Base-by-base conservation (phyloP, 306 rosid genomes). In the Abrus pulchellus region DNA sequence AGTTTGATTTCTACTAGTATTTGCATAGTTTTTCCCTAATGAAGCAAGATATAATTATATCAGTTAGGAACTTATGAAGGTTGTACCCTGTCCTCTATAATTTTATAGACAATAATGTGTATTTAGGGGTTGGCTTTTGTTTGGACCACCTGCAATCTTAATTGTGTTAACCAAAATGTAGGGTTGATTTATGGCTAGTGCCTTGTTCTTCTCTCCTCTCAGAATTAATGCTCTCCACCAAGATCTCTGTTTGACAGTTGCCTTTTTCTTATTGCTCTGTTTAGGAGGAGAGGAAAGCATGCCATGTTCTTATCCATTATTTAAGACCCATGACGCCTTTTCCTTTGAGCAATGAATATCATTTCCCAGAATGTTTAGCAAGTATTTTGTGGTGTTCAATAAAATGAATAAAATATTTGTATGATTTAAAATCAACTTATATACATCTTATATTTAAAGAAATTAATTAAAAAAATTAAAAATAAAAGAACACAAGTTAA, bases 31-130 rank as follows among this genome's bases (percentile, higher is more conserved):
- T 20, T 20, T 20, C 20, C 20, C 20, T 20, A 20, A 20, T 20
- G 20, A 20, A 20, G 20, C 20, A 20, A 20, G 20, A 20, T 20
- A 20, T 20, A 20, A 20, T 20, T 20, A 20, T 20, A 62, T 53
- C 32, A n/a, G 20, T 55, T 43, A 32, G 50, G 49, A 79, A 72
- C 60, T 50, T 41, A 54, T 34, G 78, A 60, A 61, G 78, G 78
- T 72, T 36, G 66, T 38, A 61, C 28, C 56, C 5, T 52, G 74
- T 50, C 9, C 47, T 11, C 1, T 45, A 14, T 29, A 81, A 47
- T 33, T 45, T 44, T 44, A 45, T 65, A 74, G 34, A 34, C 27
- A 7, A 32, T 33, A 7, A 32, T 33, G 74, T 50, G 44, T 32
- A 49, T 47, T 33, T 29, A 44, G 44, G 52, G 56, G 48, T 55